Evolutionary conservation across 352 stramenopile genomes (phyloP).

Genomic region (Vaucheria bursata): DNA sequence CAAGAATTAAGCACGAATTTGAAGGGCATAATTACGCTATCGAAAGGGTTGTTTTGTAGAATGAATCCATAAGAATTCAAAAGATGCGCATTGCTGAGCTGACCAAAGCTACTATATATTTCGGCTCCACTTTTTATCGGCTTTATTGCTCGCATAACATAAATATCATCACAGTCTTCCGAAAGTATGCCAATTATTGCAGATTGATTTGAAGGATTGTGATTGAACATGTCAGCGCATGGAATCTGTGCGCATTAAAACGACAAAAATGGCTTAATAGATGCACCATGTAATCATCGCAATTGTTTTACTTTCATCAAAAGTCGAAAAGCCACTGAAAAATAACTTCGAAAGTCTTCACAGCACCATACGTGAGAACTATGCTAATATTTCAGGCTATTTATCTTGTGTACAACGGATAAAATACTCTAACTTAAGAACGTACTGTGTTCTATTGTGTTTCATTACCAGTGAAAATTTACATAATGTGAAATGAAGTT

Average conservation of each 20-base stretch:
- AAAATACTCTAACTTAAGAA: no score
- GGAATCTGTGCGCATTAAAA: slow-evolving; percentile 1
- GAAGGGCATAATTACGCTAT: slow-evolving; percentile 30
- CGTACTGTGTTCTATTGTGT: no score
- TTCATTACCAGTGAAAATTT: no score
- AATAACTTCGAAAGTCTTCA: no score
- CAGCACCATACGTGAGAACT: no score
- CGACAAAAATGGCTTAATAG: no score
- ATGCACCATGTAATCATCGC: no score
- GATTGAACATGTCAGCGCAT: slow-evolving; percentile 43
- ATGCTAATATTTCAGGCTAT: no score
- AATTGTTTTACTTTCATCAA: no score
- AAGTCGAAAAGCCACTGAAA: no score
- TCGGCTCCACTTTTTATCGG: slow-evolving; percentile 19
- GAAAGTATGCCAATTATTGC: slow-evolving; percentile 16
- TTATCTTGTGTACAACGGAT: no score
- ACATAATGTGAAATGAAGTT: no score
- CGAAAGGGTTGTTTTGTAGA: slow-evolving; percentile 28
- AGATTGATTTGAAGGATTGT: slow-evolving; percentile 34
- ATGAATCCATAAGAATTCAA: slow-evolving; percentile 46
- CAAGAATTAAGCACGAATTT: slow-evolving; percentile 27
- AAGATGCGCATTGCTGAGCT: slow-evolving; percentile 41
- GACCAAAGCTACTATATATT: slow-evolving; percentile 40
- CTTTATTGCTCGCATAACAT: slow-evolving; percentile 41
- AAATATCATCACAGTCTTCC: slow-evolving; percentile 25